Percentiles rank a stretch among this genome's conserved stretches.
Evolutionary conservation across 345 rosid genomes (phyloP).

Genomic region (Dimocarpus longan): DNA sequence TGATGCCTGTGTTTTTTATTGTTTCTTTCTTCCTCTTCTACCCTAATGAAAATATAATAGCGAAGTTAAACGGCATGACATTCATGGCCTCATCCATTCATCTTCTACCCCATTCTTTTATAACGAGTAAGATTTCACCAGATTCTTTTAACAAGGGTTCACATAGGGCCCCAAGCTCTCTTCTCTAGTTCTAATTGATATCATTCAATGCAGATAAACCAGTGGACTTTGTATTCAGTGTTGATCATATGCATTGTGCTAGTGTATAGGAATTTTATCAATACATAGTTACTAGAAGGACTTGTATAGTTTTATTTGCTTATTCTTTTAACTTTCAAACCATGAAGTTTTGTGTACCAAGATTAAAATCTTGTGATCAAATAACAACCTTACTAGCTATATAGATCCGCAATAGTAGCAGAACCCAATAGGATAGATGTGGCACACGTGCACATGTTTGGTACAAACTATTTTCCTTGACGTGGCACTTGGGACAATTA

Average conservation of each 20-base stretch:
- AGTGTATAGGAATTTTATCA: too few species aligned
- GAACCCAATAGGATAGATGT: neutral
- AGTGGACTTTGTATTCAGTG: neutral
- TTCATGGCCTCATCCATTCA: neutral
- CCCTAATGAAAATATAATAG: neutral
- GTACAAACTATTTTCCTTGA: neutral
- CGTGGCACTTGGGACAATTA: neutral
- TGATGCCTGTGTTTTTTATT: neutral
- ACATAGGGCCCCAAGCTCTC: neutral
- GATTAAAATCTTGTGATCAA: too few species aligned
- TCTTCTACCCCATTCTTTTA: neutral
- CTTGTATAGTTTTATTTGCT: too few species aligned
- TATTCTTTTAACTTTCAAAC: too few species aligned
- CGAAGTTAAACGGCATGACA: neutral
- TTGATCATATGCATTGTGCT: too few species aligned
- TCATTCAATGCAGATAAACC: neutral
- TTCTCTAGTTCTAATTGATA: neutral
- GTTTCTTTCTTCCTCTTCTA: neutral
- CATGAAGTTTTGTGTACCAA: too few species aligned
- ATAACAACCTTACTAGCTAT: too few species aligned
- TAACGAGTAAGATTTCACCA: neutral
- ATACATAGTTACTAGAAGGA: too few species aligned
- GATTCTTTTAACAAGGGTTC: neutral
- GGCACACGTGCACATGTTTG: neutral
- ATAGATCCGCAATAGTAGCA: too few species aligned